Percentiles rank a stretch among this genome's conserved stretches.
Evolutionary conservation across 352 stramenopile genomes (phyloP).

Genomic region (Phytophthora litchii): DNA sequence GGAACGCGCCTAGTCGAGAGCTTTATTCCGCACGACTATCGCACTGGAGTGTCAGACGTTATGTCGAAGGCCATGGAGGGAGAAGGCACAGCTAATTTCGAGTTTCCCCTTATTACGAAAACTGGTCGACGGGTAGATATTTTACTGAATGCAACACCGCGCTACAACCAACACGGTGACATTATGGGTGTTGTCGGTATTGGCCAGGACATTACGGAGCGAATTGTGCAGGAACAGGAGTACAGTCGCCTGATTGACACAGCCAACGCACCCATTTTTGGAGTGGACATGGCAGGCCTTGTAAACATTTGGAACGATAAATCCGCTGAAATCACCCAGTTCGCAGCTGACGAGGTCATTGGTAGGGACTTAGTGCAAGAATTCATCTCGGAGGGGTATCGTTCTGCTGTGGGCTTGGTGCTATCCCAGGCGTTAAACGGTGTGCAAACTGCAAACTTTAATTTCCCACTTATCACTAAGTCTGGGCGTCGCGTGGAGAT

Average conservation of each 20-base stretch:
- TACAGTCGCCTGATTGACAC: conserved; percentile 88
- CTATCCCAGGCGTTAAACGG: conserved; percentile 76
- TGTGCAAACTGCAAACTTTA: conserved; percentile 80
- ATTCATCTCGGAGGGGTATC: conserved; percentile 87
- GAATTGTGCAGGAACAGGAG: conserved; percentile 89
- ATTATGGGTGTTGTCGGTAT: conserved; percentile 87
- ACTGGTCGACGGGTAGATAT: conserved; percentile 79
- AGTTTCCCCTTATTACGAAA: conserved; percentile 89
- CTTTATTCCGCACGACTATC: conserved; percentile 87
- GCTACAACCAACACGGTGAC: conserved; percentile 80
- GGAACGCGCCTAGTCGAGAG: conserved; percentile 87
- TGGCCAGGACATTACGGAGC: conserved; percentile 81
- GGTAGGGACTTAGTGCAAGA: conserved; percentile 87
- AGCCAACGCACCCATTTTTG: conserved; percentile 90
- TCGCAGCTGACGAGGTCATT: conserved; percentile 88
- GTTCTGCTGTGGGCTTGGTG: conserved; percentile 61
- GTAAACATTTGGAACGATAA: conserved; percentile 94
- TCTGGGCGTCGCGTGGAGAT: conserved; percentile 77
- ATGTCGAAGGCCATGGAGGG: conserved; percentile 69
- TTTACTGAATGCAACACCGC: conserved; percentile 81
- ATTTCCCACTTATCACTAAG: conserved; percentile 85
- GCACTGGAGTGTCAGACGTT: conserved; percentile 59
- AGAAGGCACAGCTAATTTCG: conserved; percentile 80
- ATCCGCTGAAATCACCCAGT: conserved; percentile 89
- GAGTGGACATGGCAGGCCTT: conserved; percentile 71